Evolutionary conservation across 208 protist species (phyloP).

Genomic region (Trypanosoma caninum): DNA sequence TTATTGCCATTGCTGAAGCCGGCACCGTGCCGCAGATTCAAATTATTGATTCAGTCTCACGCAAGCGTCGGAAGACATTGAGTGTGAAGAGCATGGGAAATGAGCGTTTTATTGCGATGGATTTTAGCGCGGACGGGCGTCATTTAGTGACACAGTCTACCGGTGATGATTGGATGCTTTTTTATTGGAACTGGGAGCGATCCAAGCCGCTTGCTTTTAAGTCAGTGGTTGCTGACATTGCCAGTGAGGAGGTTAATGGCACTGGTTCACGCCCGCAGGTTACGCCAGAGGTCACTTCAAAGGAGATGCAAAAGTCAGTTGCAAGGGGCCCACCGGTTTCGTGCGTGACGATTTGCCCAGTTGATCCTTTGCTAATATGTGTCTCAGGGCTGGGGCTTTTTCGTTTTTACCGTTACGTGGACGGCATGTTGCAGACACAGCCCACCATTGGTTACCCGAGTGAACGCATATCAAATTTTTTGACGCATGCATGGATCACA

Average conservation of each 20-base stretch:
- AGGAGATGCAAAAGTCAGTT: neutral
- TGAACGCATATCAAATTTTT: constrained; percentile 76
- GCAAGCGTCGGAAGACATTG: constrained; percentile 84
- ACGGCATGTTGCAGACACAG: constrained; percentile 81
- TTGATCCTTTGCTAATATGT: constrained; percentile 83
- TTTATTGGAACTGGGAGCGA: constrained; percentile 92
- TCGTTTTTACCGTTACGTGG: constrained; percentile 88
- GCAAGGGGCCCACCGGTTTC: constrained; percentile 44
- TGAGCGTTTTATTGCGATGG: constrained; percentile 73
- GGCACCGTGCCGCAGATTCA: constrained; percentile 67
- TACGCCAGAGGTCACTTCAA: neutral
- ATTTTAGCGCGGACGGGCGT: constrained; percentile 84
- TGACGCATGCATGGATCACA: constrained; percentile 90
- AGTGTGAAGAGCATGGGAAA: constrained; percentile 70
- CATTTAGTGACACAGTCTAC: constrained; percentile 88
- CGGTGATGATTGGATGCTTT: constrained; percentile 73
- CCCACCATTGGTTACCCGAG: constrained; percentile 40
- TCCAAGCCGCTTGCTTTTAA: constrained; percentile 76
- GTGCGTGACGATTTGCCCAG: constrained; percentile 77
- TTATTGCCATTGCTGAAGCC: constrained; percentile 92
- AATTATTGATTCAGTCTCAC: constrained; percentile 85
- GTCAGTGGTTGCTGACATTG: constrained; percentile 27
- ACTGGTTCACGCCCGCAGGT: neutral
- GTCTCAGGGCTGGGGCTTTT: constrained; percentile 91
- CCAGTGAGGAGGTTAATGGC: neutral